Base-by-base conservation (phyloP, 73 alveolate species). In the Paramecium tetraurelia region DNA sequence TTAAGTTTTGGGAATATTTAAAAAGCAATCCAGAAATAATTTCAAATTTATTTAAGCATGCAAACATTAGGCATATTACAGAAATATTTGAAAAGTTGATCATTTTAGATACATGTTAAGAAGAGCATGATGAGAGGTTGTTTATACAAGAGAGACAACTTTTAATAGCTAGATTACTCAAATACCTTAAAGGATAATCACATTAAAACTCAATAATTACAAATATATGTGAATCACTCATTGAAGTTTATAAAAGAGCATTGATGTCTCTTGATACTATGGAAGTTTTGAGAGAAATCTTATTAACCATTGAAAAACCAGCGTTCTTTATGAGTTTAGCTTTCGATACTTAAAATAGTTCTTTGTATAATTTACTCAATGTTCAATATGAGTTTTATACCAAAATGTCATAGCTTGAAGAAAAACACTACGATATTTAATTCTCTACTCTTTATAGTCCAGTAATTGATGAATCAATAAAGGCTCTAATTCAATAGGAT, bases 41-140 rank as follows among this genome's bases (percentile, higher is more conserved):
- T n/a, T 22, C 90, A 11, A 48, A 80, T 63, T 27, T 80, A 22
- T 12, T 80, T 22, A 80, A 80, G 24, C 90, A 80, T 24, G 2
- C 57, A 24, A 31, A 16, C 5, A 46, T 46, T 3, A 40, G 46
- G 9, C 90, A 80, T 80, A 80, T 80, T 3, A 24, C 76, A 18
- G 90, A 80, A 80, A 80, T 80, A 9, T 22, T 80, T 80, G 90
- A 80, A 44, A 80, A 80, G 21, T 48, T 80, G 35, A 46, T 80
- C 22, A 14, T 80, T 10, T 35, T 80, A 22, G 90, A 80, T 18
- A 80, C 86, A 4, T 16, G 7, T 35, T 40, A 72, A 35, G 59
- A 33, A 16, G 59, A 72, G 8, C 46, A 31, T 9, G 86, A 72
- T 1, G 40, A 72, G 38, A 31, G 36, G n/a, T 35, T 21, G 2